Evolutionary conservation across 305 asterid genomes (phyloP).

Genomic region (Fraxinus sp.): DNA sequence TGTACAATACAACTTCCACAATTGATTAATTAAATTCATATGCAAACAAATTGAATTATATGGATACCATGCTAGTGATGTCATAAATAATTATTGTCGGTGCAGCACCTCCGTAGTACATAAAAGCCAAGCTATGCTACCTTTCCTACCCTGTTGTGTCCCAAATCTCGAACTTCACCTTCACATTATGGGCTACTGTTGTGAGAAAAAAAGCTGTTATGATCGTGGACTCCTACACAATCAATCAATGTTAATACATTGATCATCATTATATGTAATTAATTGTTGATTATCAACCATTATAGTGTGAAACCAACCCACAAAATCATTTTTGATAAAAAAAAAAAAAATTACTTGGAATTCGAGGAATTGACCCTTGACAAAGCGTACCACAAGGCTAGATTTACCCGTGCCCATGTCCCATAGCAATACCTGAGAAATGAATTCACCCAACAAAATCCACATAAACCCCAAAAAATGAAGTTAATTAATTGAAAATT

Average conservation of each 20-base stretch:
- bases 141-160: slow-evolving; percentile 95
- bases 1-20: not conserved
- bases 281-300: not conserved
- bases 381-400: slow-evolving; percentile 82
- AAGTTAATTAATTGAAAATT: not conserved
- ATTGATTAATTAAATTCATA: not conserved
- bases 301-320: not conserved
- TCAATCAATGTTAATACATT: not conserved
- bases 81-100: slow-evolving; percentile 87
- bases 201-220: slow-evolving; percentile 71
- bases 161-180: slow-evolving; percentile 93
- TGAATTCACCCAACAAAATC: not conserved
- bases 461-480: not conserved
- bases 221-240: slow-evolving; percentile 80
- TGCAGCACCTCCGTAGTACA: slow-evolving; percentile 88
- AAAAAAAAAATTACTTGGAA: slow-evolving; percentile 53
- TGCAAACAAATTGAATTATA: not conserved
- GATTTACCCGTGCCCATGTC: slow-evolving; percentile 98
- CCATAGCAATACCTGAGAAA: slow-evolving; percentile 75
- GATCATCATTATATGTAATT: not conserved
- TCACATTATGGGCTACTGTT: slow-evolving; percentile 57
- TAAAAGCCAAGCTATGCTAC: slow-evolving; percentile 89
- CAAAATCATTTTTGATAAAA: not conserved
- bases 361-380: slow-evolving; percentile 86
- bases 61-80: slow-evolving; percentile 68